Percentiles rank a stretch among this genome's conserved stretches.
These are phyloP conservation scores for Coelastrella sp. DNA, from an alignment of 139 green algal genomes.

Conservation along the genomic window DNA sequence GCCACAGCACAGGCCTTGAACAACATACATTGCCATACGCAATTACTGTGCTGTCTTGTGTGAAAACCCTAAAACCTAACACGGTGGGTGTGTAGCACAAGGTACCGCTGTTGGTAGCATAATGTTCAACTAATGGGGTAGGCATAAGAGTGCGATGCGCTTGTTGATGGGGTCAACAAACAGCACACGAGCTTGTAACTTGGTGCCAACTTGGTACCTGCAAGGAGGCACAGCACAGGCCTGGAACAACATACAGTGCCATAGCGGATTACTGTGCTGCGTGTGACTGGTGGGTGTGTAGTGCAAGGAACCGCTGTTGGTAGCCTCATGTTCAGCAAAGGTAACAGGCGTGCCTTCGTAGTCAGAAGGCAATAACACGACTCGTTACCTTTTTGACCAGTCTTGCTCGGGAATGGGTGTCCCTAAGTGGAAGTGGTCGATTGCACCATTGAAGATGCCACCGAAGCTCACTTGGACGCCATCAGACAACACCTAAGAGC, in stretches of 20 bases:
- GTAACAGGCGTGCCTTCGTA: not conserved
- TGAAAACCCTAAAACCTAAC: too few relatives aligned
- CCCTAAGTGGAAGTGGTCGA: constrained; percentile 90
- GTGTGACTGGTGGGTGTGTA: too few relatives aligned
- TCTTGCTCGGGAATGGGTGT: constrained; percentile 31
- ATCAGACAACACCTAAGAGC: constrained; percentile 72
- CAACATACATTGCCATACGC: too few relatives aligned
- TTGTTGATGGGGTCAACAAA: constrained; percentile 86
- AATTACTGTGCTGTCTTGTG: not conserved
- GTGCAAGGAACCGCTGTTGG: not conserved
- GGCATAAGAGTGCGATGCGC: constrained; percentile 82
- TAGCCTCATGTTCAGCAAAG: not conserved
- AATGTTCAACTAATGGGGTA: constrained; percentile 77
- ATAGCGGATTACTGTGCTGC: not conserved
- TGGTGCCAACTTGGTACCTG: constrained; percentile 44
- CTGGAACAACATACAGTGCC: not conserved
- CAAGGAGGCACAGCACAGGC: not conserved
- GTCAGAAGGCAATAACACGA: not conserved
- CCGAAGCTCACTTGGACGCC: constrained; percentile 91
- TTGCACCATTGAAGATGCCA: constrained; percentile 90
- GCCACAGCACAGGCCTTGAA: too few relatives aligned
- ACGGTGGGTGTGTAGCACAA: too few relatives aligned
- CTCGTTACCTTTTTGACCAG: constrained; percentile 28
- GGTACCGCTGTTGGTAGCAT: constrained; percentile 51
- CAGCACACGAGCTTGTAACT: constrained; percentile 84